Evolutionary conservation across 768 basidiomycete species (phyloP).

Genomic region (Phanerodontia chrysosporium): DNA sequence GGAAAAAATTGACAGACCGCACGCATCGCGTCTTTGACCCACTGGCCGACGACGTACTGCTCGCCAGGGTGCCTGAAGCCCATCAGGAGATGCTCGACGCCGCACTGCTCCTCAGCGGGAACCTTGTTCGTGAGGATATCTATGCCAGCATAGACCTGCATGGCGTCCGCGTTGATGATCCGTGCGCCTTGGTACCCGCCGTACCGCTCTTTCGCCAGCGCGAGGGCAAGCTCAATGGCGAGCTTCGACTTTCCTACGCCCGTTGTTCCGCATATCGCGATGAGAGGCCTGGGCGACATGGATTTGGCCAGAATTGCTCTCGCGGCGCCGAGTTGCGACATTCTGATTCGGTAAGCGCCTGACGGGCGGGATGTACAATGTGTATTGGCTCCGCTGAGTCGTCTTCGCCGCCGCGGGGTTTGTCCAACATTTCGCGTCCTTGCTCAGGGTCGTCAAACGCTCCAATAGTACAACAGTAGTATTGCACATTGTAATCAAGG

Average conservation of each 20-base stretch:
- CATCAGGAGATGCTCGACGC: conserved; percentile 87
- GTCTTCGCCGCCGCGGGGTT: not conserved
- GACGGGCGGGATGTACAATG: no score
- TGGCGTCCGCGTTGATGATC: conserved; percentile 93
- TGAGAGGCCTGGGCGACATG: conserved; percentile 57
- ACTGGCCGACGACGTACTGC: conserved; percentile 83
- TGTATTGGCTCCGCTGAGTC: no score
- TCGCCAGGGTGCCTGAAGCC: conserved; percentile 82
- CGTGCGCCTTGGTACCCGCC: conserved; percentile 55
- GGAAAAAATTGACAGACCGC: conserved; percentile 49
- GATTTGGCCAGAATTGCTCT: not conserved
- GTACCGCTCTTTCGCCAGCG: not conserved
- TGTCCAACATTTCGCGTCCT: not conserved
- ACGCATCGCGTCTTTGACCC: conserved; percentile 77
- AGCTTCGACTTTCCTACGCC: conserved; percentile 95
- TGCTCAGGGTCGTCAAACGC: not conserved
- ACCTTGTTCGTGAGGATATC: conserved; percentile 95
- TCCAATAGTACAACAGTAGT: not conserved
- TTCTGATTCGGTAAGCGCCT: not conserved
- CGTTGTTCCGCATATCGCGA: conserved; percentile 90
- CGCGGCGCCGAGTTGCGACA: not conserved
- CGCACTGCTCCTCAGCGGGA: conserved; percentile 66
- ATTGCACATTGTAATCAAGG: not conserved
- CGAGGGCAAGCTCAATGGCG: conserved; percentile 48
- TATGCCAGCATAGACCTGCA: conserved; percentile 93